Evolutionary conservation across 108 stramenopile species (phyloP).

Genomic region (Fragilaria crotonensis): DNA sequence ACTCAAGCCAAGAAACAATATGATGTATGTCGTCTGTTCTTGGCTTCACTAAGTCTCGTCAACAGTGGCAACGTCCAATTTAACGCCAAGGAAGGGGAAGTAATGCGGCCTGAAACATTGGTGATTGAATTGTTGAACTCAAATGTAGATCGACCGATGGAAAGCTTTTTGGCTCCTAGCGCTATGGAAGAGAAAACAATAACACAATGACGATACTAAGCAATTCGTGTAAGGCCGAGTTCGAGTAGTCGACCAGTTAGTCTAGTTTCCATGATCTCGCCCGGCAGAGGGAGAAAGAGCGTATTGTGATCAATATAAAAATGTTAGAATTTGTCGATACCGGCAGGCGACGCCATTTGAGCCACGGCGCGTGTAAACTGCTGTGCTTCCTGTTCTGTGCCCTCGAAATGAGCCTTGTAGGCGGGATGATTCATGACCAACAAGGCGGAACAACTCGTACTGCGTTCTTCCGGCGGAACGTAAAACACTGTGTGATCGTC

Average conservation of each 20-base stretch:
- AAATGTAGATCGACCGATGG: constrained; percentile 62
- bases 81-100: constrained; percentile 34
- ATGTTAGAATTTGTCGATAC: too few relatives aligned
- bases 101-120: constrained; percentile 37
- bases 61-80: constrained; percentile 85
- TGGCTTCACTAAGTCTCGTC: constrained; percentile 90
- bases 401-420: constrained; percentile 8
- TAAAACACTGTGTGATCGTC: constrained; percentile 9
- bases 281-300: too few relatives aligned
- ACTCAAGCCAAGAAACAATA: constrained; percentile 42
- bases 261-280: too few relatives aligned
- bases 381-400: not conserved
- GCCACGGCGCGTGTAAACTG: not conserved
- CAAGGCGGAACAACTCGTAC: constrained; percentile 5
- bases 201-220: too few relatives aligned
- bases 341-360: not conserved
- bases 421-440: constrained; percentile 14
- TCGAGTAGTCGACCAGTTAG: too few relatives aligned
- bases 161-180: constrained; percentile 60
- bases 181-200: constrained; percentile 2
- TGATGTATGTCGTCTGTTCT: constrained; percentile 94
- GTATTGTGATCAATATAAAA: too few relatives aligned
- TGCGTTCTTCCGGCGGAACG: constrained; percentile 15
- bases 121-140: constrained; percentile 55
- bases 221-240: too few relatives aligned